A percentile compares a stretch with the other conserved stretches of the same genome.
These are phyloP conservation scores for Zizania latifolia DNA, from an alignment of 176 grass and related monocot genomes.

Conservation along the genomic window DNA sequence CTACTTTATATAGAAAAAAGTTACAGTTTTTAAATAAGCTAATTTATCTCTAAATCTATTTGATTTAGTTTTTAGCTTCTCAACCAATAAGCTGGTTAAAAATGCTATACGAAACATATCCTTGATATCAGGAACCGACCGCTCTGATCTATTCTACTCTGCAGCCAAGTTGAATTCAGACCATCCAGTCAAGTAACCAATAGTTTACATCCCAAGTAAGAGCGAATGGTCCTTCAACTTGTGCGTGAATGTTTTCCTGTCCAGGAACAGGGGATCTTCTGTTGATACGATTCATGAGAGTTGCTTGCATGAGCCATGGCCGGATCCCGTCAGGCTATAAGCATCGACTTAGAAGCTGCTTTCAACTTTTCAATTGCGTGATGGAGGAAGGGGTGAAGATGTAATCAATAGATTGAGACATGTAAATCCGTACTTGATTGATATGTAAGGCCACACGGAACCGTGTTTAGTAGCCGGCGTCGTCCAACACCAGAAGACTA, in stretches of 20 bases:
- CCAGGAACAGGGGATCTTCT: background rate
- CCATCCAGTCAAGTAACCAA: background rate
- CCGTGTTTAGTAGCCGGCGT: background rate
- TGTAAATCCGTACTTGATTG: background rate
- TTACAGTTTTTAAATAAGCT: too few species aligned
- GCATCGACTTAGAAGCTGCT: constrained; percentile 8
- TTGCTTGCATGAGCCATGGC: background rate
- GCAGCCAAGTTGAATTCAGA: background rate
- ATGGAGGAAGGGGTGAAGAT: constrained; percentile 24
- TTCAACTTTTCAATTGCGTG: background rate
- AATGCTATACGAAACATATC: too few species aligned
- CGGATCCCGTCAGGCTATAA: background rate
- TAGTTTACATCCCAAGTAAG: background rate
- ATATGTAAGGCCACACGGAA: background rate
- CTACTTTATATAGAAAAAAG: too few species aligned
- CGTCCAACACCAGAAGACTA: background rate
- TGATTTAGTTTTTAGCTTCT: too few species aligned
- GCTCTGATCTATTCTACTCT: background rate
- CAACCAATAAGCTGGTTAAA: too few species aligned
- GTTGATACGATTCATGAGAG: background rate
- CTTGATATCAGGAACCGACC: too few species aligned
- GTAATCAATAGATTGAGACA: background rate
- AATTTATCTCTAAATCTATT: too few species aligned
- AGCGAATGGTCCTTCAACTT: too few species aligned
- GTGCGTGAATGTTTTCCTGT: background rate